These are phyloP conservation scores for Rhodomyrtus tomentosa DNA, from an alignment of 345 rosid species.

Conservation along the genomic window DNA sequence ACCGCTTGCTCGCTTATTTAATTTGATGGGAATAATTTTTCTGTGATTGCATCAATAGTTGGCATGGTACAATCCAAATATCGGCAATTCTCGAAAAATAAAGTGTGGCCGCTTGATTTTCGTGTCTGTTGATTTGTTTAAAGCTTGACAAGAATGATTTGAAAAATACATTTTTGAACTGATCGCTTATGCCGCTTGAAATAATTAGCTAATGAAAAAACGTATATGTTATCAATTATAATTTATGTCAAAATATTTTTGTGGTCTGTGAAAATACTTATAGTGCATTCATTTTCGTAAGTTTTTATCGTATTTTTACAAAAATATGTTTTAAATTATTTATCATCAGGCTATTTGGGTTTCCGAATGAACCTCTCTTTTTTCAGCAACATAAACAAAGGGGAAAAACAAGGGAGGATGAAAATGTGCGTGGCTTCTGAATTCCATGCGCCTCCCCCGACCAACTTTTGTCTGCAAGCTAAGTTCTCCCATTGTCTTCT, in stretches of 20 bases:
- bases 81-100: background rate
- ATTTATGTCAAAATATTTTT: too few species aligned
- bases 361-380: background rate
- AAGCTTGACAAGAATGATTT: background rate
- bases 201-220: too few species aligned
- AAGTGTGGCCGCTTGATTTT: background rate
- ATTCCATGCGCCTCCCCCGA: background rate
- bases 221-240: too few species aligned
- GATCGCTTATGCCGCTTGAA: too few species aligned
- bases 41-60: fast-evolving
- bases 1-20: background rate
- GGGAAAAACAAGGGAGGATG: background rate
- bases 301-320: too few species aligned
- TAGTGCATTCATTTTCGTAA: too few species aligned
- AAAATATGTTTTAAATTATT: too few species aligned
- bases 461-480: background rate
- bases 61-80: background rate
- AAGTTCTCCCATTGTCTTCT: background rate
- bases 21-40: background rate
- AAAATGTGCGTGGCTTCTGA: background rate
- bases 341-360: background rate
- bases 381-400: background rate
- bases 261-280: too few species aligned
- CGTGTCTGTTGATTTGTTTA: background rate
- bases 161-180: too few species aligned